phyloP scores from a whole-genome alignment of 2,329 filamentous ascomycete genomes.

The Daldinia sp. region DNA sequence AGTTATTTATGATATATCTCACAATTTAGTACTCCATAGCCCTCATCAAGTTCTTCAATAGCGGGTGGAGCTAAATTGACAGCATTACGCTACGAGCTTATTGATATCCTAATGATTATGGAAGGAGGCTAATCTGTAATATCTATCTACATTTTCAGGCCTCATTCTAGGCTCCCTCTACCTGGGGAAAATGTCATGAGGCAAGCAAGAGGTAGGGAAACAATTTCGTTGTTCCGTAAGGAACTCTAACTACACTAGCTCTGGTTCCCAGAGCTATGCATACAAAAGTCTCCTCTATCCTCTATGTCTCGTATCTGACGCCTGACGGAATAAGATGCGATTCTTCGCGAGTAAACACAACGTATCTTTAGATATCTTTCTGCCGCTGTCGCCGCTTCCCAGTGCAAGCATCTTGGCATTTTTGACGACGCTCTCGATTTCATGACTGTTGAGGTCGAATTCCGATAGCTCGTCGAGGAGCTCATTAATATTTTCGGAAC shows the following conservation, averaged over 20 bases:
- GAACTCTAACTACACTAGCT: background rate
- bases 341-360: slow-evolving; percentile 53
- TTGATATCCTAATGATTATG: background rate
- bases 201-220: no score
- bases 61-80: background rate
- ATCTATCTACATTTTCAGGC: background rate
- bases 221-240: no score
- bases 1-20: background rate
- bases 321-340: slow-evolving; percentile 31
- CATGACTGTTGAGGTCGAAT: slow-evolving; percentile 61
- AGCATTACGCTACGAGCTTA: background rate
- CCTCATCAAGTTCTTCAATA: background rate
- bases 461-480: slow-evolving; percentile 54
- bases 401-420: slow-evolving; percentile 53
- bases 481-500: slow-evolving; percentile 32
- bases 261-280: no score
- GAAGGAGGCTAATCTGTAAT: background rate
- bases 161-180: background rate
- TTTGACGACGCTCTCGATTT: slow-evolving; percentile 65
- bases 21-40: no score
- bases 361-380: slow-evolving; percentile 47
- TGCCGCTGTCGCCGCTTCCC: slow-evolving; percentile 44
- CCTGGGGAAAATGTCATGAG: background rate
- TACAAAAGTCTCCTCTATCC: no score
- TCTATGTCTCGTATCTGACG: no score